Percentiles rank a stretch among this genome's conserved stretches.
Conservation (phyloP, 1,139 yeast genomes). For the Yamadazyma blattariae region DNA sequence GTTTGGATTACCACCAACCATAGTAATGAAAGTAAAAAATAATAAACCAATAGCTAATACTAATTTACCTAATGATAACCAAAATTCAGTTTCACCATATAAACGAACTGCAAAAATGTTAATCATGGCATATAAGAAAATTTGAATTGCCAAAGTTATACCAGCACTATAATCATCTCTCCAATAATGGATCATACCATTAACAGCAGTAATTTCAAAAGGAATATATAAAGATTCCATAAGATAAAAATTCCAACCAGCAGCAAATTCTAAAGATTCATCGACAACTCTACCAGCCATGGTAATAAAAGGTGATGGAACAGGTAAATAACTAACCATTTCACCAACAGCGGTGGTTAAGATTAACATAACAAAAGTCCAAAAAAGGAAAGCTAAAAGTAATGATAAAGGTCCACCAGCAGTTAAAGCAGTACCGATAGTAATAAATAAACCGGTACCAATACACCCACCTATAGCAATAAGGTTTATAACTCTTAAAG, state of each 20-base stretch:
- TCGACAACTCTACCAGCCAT: slow-evolving; percentile 57
- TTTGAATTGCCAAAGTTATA: slow-evolving; percentile 61
- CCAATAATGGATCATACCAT: slow-evolving; percentile 79
- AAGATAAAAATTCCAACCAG: slow-evolving; percentile 79
- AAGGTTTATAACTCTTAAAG: slow-evolving; percentile 28
- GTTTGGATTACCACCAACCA: slow-evolving; percentile 82
- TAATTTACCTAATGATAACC: slow-evolving; percentile 75
- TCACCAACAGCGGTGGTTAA: slow-evolving; percentile 77
- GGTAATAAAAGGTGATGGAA: slow-evolving; percentile 58
- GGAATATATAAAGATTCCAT: slow-evolving; percentile 77
- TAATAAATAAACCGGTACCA: slow-evolving; percentile 30
- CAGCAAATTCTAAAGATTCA: slow-evolving; percentile 73
- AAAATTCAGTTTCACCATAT: slow-evolving; percentile 80
- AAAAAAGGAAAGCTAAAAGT: slow-evolving; percentile 37
- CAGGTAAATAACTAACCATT: slow-evolving; percentile 78
- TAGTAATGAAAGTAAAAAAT: slow-evolving; percentile 68
- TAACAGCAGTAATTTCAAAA: slow-evolving; percentile 77
- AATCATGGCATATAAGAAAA: slow-evolving; percentile 58
- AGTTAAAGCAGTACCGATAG: slow-evolving; percentile 40
- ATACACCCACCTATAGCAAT: slow-evolving; percentile 36
- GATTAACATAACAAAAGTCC: slow-evolving; percentile 51
- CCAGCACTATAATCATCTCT: slow-evolving; percentile 69
- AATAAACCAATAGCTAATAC: slow-evolving; percentile 69
- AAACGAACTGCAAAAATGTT: slow-evolving; percentile 69
- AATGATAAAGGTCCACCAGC: slow-evolving; percentile 50